Percentiles rank a stretch among this genome's conserved stretches.
Evolutionary conservation across 352 stramenopile species (phyloP).

Genomic region (Phytophthora constricta): DNA sequence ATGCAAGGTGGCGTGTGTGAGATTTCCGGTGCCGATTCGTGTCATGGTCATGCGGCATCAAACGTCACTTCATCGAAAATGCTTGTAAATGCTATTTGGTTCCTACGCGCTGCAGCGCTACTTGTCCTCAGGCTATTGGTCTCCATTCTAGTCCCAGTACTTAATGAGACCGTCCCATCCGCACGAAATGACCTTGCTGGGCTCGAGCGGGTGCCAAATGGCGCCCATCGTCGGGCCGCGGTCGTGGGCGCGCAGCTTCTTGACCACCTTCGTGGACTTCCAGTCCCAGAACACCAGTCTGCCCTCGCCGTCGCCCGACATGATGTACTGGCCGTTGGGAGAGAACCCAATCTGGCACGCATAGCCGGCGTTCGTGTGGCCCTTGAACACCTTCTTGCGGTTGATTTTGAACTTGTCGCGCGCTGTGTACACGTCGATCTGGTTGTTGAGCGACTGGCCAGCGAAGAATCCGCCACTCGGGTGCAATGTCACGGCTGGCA

Average conservation of each 20-base stretch:
- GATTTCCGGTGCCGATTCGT: no score
- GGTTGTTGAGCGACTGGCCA: constrained; percentile 98
- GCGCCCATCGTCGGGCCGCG: constrained; percentile 94
- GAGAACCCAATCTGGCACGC: constrained; percentile 96
- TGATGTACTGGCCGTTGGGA: constrained; percentile 94
- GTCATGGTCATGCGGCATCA: no score
- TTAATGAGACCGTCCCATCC: constrained; percentile 99
- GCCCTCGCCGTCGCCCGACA: constrained; percentile 96
- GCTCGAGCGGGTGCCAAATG: constrained; percentile 98
- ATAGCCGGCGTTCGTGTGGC: constrained; percentile 95
- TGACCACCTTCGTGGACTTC: constrained; percentile 94
- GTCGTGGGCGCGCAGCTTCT: constrained; percentile 92
- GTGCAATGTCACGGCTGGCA: constrained; percentile 96
- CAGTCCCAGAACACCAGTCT: constrained; percentile 99
- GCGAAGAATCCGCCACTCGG: constrained; percentile 93
- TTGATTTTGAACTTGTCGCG: constrained; percentile 95
- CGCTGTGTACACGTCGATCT: constrained; percentile 97
- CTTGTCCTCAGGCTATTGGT: background rate
- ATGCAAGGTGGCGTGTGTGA: no score
- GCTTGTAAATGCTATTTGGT: background rate
- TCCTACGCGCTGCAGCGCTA: background rate
- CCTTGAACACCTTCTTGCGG: constrained; percentile 94
- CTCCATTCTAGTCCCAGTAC: constrained; percentile 94
- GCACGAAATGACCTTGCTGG: constrained; percentile 96
- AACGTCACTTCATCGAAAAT: background rate